Conservation (phyloP, 768 basidiomycete species). For the Suillus americanus region DNA sequence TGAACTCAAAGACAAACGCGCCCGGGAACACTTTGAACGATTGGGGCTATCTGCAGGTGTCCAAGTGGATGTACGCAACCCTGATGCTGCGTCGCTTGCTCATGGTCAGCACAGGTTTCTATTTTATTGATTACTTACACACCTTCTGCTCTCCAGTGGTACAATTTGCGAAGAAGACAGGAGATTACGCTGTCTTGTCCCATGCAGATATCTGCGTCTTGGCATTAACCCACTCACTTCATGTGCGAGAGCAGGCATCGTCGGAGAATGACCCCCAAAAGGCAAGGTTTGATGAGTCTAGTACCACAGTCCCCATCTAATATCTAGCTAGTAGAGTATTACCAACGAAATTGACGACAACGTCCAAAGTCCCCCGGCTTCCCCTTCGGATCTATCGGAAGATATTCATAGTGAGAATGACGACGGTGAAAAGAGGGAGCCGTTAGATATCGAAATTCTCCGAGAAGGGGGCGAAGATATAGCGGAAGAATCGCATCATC, state of each 20-base stretch:
- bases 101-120: slow-evolving; percentile 43
- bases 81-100: slow-evolving; percentile 67
- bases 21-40: slow-evolving; percentile 82
- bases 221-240: slow-evolving; percentile 81
- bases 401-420: slow-evolving; percentile 5
- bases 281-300: slow-evolving; percentile 11
- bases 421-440: slow-evolving; percentile 31
- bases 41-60: slow-evolving; percentile 77
- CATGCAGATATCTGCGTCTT: slow-evolving; percentile 88
- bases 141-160: slow-evolving; percentile 55
- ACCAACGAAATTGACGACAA: neutral
- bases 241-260: slow-evolving; percentile 47
- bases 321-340: neutral
- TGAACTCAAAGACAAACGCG: slow-evolving; percentile 87
- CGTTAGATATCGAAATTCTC: slow-evolving; percentile 46
- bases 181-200: slow-evolving; percentile 92
- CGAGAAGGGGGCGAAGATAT: slow-evolving; percentile 24
- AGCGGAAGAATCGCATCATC: slow-evolving; percentile 10
- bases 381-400: slow-evolving; percentile 16
- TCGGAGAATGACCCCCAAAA: slow-evolving; percentile 29
- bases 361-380: neutral
- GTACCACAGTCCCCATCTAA: neutral
- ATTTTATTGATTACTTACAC: slow-evolving; percentile 8
- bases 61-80: slow-evolving; percentile 65
- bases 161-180: slow-evolving; percentile 91